A percentile compares a stretch with the other conserved stretches of the same genome.
Conservation (phyloP, 768 basidiomycete species). For the Boletus barrowsii region DNA sequence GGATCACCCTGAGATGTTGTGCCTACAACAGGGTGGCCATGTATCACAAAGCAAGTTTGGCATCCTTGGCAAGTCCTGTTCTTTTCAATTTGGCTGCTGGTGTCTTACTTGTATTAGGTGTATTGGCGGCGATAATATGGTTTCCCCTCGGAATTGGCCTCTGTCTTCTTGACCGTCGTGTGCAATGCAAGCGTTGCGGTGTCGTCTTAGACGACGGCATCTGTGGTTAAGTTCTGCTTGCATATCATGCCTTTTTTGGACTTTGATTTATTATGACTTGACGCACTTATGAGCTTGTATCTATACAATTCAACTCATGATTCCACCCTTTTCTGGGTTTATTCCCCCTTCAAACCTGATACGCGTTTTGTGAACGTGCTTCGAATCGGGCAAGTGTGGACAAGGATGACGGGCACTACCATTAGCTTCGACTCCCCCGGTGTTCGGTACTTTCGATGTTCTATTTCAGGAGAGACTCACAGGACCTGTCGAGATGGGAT, state of each 20-base stretch:
- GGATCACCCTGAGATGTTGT: conserved; percentile 79
- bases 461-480: too few species aligned
- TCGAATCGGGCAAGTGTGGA: not conserved
- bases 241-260: not conserved
- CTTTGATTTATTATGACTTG: not conserved
- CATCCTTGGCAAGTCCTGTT: conserved; percentile 53
- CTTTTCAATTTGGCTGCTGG: not conserved
- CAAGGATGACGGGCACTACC: not conserved
- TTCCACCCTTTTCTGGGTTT: not conserved
- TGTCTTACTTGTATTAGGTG: conserved; percentile 40
- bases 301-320: conserved; percentile 3
- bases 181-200: conserved; percentile 58
- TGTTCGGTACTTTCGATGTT: too few species aligned
- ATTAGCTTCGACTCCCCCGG: too few species aligned
- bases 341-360: not conserved
- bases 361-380: too few species aligned
- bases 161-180: conserved; percentile 71
- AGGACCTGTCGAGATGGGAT: too few species aligned
- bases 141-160: conserved; percentile 80
- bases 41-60: conserved; percentile 62
- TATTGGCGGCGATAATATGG: conserved; percentile 82
- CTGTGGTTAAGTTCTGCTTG: conserved; percentile 20
- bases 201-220: conserved; percentile 37
- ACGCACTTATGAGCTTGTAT: conserved; percentile 14
- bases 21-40: conserved; percentile 76